phyloP scores from a whole-genome alignment of 257 asterid species.

The Petunia secreta region DNA sequence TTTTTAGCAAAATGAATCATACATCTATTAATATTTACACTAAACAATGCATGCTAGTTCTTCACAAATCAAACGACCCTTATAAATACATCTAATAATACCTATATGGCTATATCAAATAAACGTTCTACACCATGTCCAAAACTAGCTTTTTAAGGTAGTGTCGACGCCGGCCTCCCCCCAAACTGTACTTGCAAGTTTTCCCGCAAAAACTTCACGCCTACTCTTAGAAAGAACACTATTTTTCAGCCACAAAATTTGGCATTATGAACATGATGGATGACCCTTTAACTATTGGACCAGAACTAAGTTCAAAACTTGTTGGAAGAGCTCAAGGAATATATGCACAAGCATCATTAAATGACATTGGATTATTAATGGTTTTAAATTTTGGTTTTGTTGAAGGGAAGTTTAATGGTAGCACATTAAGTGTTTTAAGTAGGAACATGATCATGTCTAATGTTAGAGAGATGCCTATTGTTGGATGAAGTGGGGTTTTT shows the following conservation, averaged over 20 bases:
- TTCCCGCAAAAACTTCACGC: no score
- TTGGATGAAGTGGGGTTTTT: slow-evolving; percentile 31
- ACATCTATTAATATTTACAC: no score
- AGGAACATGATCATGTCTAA: background rate
- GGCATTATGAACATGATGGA: slow-evolving; percentile 1
- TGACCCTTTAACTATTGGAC: slow-evolving; percentile 12
- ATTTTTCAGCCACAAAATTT: background rate
- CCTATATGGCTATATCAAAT: no score
- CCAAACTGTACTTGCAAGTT: no score
- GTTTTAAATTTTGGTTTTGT: slow-evolving; percentile 27
- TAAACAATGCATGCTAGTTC: no score
- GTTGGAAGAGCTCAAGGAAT: slow-evolving; percentile 1
- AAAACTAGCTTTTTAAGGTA: no score
- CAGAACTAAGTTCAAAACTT: background rate
- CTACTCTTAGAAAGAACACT: no score
- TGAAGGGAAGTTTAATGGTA: slow-evolving; percentile 26
- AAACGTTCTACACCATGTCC: no score
- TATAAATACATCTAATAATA: no score
- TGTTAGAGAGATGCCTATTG: slow-evolving; percentile 30
- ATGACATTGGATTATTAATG: background rate
- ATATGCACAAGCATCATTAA: background rate
- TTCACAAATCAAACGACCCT: no score
- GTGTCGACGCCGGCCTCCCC: no score
- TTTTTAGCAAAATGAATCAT: no score
- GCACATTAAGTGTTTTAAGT: slow-evolving; percentile 15